phyloP scores from a whole-genome alignment of 352 stramenopile genomes.

The Phytophthora crassamura region DNA sequence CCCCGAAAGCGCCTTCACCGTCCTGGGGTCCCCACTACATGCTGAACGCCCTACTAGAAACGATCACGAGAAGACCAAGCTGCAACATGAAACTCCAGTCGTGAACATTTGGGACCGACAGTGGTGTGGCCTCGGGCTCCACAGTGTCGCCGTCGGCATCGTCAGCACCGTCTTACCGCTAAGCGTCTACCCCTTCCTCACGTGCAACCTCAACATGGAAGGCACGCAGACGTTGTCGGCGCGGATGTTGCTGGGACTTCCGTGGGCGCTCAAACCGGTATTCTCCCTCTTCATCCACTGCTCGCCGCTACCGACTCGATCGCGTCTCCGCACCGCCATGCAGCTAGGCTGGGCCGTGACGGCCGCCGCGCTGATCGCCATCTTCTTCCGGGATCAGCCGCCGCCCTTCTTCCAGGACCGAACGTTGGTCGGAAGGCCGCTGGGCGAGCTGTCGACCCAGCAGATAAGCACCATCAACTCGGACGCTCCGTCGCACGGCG shows the following conservation, averaged over 20 bases:
- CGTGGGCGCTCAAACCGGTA: constrained; percentile 61
- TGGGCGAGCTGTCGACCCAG: constrained; percentile 30
- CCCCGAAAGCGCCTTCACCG: constrained; percentile 25
- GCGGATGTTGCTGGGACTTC: constrained; percentile 52
- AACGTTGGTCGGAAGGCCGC: constrained; percentile 30
- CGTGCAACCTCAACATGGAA: constrained; percentile 75
- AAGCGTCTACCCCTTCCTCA: constrained; percentile 70
- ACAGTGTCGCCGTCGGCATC: constrained; percentile 58
- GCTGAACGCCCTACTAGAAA: not conserved
- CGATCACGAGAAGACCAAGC: constrained; percentile 1
- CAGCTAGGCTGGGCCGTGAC: constrained; percentile 54
- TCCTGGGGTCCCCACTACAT: constrained; percentile 20
- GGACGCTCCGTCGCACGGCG: constrained; percentile 48
- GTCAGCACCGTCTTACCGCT: constrained; percentile 62
- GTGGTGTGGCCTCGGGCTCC: constrained; percentile 57
- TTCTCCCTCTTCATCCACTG: constrained; percentile 50
- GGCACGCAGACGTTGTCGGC: constrained; percentile 65
- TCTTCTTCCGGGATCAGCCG: constrained; percentile 49
- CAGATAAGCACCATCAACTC: constrained; percentile 48
- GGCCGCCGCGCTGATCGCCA: constrained; percentile 33
- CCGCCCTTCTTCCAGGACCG: constrained; percentile 56
- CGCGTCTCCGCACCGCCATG: constrained; percentile 42
- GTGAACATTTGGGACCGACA: constrained; percentile 43
- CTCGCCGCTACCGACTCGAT: constrained; percentile 29
- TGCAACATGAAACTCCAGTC: no score